Percentiles rank a stretch among this genome's conserved stretches.
phyloP scores from a whole-genome alignment of 805 yeast species.

The Zygosaccharomyces bailii region DNA sequence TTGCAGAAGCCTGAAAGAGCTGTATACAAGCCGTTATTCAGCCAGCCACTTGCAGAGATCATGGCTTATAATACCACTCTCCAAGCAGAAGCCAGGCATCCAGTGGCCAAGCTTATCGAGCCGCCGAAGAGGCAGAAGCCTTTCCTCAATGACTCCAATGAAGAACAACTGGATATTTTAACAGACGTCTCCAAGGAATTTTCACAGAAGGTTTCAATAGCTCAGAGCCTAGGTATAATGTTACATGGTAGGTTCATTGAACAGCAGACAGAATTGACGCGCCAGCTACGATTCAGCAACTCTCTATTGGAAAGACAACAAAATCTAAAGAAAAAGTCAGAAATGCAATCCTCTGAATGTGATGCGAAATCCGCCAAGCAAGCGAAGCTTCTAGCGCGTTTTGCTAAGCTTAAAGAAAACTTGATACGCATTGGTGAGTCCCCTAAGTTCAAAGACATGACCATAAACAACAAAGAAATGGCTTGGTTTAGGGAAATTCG shows the following conservation, averaged over 20 bases:
- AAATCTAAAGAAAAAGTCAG: conserved; percentile 15
- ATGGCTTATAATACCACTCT: conserved; percentile 16
- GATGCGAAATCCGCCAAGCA: conserved; percentile 35
- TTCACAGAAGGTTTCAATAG: conserved; percentile 21
- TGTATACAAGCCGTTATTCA: conserved; percentile 14
- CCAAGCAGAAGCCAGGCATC: conserved; percentile 15
- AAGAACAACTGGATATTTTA: conserved; percentile 27
- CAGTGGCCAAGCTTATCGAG: conserved; percentile 21
- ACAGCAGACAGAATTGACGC: conserved; percentile 42
- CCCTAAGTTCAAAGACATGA: conserved; percentile 23
- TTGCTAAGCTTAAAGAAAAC: conserved; percentile 28
- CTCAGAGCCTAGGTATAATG: conserved; percentile 35
- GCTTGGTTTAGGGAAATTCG: conserved; percentile 46
- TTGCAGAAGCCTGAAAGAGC: not conserved
- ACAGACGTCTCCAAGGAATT: conserved; percentile 26
- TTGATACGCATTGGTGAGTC: conserved; percentile 24
- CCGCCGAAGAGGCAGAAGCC: conserved; percentile 24
- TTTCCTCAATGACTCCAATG: conserved; percentile 25
- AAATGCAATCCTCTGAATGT: conserved; percentile 17
- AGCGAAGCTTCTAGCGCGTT: conserved; percentile 25
- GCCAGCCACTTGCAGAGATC: conserved; percentile 27
- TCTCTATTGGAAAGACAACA: conserved; percentile 23
- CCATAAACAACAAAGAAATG: conserved; percentile 41
- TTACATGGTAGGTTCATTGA: conserved; percentile 38
- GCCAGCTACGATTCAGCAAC: conserved; percentile 37